Base-by-base conservation (phyloP, 2,329 filamentous ascomycete genomes). In the Shiraia sp. region DNA sequence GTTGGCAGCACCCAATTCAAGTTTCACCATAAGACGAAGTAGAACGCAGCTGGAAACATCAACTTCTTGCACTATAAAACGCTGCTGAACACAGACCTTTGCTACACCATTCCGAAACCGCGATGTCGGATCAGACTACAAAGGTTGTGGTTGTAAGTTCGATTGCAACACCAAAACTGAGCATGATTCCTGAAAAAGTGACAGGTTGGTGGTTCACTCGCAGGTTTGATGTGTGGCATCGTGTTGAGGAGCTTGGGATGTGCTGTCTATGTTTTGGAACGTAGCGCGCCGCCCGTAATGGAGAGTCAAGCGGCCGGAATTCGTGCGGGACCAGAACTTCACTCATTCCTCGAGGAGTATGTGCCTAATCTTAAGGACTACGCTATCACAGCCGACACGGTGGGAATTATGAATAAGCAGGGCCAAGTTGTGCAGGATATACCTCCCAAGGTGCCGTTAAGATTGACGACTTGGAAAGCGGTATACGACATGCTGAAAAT, bases 251-350 rank as follows among this genome's bases (percentile, higher is more conserved):
- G 30, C 3, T 13, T 19, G 6, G 32, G 32, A 5, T 39, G n/a
- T 26, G 10, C 31, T 8, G 41, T 44, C 13, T 29, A 35, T 8
- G 17, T 44, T 17, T n/a, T 44, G 7, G 41, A 44, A 27, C 35
- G 41, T 9, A 44, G 41, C 22, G 25, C 30, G 7, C 28, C 41
- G 10, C 7, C 13, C 5, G 14, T n/a, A 23, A 25, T 44, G 13
- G 13, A 44, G n/a, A 37, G 32, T 25, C 14, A 44, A 32, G 35
- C 41, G 12, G 41, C 41, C 8, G 41, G 36, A 1, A 32, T 44
- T 2, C 24, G 35, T 14, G 41, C 31, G 3, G 41, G 41, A 2
- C 35, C 35, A 2, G 35, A 44, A 19, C n/a, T 44, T 10, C 25
- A 39, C 14, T 12, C 13, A 9, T 39, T 44, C 24, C 15, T 44